phyloP scores from a whole-genome alignment of 352 stramenopile genomes.

The Pythium rishiriense region DNA sequence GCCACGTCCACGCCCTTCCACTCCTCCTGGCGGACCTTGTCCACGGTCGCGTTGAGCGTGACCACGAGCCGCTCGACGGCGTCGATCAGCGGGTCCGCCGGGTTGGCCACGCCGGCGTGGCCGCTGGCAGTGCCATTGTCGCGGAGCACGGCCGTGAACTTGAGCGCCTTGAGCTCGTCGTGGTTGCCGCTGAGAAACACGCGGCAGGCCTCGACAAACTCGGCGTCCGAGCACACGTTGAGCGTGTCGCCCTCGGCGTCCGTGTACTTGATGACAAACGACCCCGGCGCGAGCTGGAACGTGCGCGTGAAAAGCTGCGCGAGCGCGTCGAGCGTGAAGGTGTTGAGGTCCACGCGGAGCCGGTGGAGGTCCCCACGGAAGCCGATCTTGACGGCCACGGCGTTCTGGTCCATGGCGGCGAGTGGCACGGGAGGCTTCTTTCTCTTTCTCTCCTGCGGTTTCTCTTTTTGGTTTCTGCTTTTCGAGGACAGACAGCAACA shows the following conservation, averaged over 20 bases:
- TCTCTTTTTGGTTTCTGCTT: background rate
- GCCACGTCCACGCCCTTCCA: constrained; percentile 31
- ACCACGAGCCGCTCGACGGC: constrained; percentile 63
- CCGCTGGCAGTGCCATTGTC: constrained; percentile 28
- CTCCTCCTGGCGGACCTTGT: constrained; percentile 54
- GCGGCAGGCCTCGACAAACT: constrained; percentile 59
- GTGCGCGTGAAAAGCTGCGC: constrained; percentile 56
- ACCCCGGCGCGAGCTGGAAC: constrained; percentile 44
- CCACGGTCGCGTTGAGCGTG: constrained; percentile 47
- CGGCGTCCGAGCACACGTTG: constrained; percentile 65
- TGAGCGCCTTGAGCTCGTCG: constrained; percentile 54
- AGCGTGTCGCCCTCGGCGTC: constrained; percentile 61
- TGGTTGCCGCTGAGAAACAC: constrained; percentile 44
- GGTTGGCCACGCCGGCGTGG: constrained; percentile 30
- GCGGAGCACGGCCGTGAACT: constrained; percentile 57
- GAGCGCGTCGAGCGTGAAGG: constrained; percentile 52
- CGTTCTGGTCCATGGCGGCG: constrained; percentile 29
- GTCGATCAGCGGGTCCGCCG: constrained; percentile 54
- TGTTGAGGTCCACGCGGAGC: constrained; percentile 57
- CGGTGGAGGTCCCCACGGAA: constrained; percentile 81
- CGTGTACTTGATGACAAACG: constrained; percentile 75
- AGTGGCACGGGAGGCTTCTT: background rate
- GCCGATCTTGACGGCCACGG: constrained; percentile 70
- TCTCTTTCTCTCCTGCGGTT: background rate
- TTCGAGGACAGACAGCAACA: background rate